Evolutionary conservation across 768 basidiomycete genomes (phyloP).

Genomic region (Harrya chromipes): DNA sequence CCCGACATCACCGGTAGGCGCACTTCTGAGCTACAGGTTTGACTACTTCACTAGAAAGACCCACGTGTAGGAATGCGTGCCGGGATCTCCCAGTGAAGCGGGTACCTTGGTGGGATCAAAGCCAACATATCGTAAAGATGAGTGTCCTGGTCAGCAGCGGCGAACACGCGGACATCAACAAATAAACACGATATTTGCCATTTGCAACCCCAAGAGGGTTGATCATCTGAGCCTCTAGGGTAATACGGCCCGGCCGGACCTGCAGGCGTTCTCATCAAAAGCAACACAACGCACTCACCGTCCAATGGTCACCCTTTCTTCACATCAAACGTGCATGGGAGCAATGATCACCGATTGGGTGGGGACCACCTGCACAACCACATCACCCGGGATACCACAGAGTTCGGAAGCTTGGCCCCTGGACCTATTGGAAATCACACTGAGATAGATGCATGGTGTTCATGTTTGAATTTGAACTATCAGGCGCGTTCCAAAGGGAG

Average conservation of each 20-base stretch:
- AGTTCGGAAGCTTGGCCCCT: slow-evolving; percentile 76
- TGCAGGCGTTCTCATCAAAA: neutral
- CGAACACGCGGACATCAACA: neutral
- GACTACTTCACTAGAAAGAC: slow-evolving; percentile 9
- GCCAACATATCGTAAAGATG: slow-evolving; percentile 66
- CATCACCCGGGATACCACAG: slow-evolving; percentile 59
- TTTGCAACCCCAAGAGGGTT: slow-evolving; percentile 65
- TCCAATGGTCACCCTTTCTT: slow-evolving; percentile 54
- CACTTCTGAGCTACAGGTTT: slow-evolving; percentile 62
- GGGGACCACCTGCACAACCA: slow-evolving; percentile 68
- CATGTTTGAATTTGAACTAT: slow-evolving; percentile 51
- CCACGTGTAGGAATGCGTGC: too few relatives aligned
- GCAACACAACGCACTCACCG: slow-evolving; percentile 45
- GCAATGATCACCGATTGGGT: slow-evolving; percentile 63
- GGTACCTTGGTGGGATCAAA: slow-evolving; percentile 55
- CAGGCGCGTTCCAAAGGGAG: slow-evolving; percentile 62
- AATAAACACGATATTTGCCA: slow-evolving; percentile 57
- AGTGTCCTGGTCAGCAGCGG: neutral
- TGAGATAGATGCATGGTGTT: slow-evolving; percentile 60
- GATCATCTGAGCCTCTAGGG: slow-evolving; percentile 79
- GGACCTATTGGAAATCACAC: slow-evolving; percentile 61
- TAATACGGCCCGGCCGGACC: slow-evolving; percentile 59
- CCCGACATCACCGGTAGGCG: slow-evolving; percentile 48
- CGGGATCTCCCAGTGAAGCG: too few relatives aligned
- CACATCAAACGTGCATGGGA: slow-evolving; percentile 79